These are phyloP conservation scores for Cercospora canescens DNA, from an alignment of 2,329 filamentous ascomycete genomes.

Conservation along the genomic window DNA sequence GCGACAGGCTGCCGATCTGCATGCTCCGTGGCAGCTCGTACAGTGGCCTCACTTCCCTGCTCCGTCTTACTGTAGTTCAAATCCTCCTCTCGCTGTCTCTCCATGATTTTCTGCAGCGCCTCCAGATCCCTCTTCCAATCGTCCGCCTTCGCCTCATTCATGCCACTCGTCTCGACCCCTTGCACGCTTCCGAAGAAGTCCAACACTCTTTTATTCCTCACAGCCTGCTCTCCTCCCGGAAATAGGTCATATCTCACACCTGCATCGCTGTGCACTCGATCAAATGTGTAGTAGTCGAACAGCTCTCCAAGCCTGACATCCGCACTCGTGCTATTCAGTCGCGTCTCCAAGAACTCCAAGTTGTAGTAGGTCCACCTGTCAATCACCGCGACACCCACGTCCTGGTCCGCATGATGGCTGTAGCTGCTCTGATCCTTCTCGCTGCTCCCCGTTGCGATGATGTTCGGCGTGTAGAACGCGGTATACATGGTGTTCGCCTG, in stretches of 20 bases:
- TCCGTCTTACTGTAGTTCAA: slow-evolving; percentile 10
- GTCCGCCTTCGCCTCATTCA: slow-evolving; percentile 45
- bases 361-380: slow-evolving; percentile 99
- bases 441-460: slow-evolving; percentile 95
- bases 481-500: slow-evolving; percentile 99
- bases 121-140: slow-evolving; percentile 69
- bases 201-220: slow-evolving; percentile 78
- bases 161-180: slow-evolving; percentile 75
- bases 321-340: slow-evolving; percentile 76
- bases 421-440: slow-evolving; percentile 96
- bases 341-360: slow-evolving; percentile 89
- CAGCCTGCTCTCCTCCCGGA: slow-evolving; percentile 74
- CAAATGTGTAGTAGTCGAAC: slow-evolving; percentile 93
- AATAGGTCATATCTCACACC: slow-evolving; percentile 97
- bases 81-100: slow-evolving; percentile 48
- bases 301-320: slow-evolving; percentile 91
- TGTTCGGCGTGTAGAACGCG: slow-evolving; percentile 96
- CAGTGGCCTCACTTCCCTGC: slow-evolving; percentile 8
- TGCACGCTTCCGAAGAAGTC: slow-evolving; percentile 99
- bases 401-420: slow-evolving; percentile 95
- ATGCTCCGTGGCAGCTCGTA: slow-evolving; percentile 6
- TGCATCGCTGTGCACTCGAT: slow-evolving; percentile 90
- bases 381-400: slow-evolving; percentile 96
- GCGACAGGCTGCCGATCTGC: slow-evolving; percentile 3
- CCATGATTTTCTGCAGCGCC: slow-evolving; percentile 63